A percentile compares a stretch with the other conserved stretches of the same genome.
These are phyloP conservation scores for Naumovozyma baii DNA, from an alignment of 805 yeast genomes.

Conservation along the genomic window DNA sequence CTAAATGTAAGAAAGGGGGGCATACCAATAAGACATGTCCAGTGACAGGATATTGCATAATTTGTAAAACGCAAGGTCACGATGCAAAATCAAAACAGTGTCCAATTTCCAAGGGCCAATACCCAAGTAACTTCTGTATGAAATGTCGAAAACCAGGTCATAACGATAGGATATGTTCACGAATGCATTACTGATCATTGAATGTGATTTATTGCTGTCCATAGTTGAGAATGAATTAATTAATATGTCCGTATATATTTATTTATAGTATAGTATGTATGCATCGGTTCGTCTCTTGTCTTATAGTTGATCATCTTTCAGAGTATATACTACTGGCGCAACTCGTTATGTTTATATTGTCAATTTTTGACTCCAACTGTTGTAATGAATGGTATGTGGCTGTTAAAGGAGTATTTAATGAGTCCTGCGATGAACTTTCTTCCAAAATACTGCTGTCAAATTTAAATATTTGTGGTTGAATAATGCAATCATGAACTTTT, in stretches of 20 bases:
- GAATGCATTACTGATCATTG: no score
- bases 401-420: no score
- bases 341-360: slow-evolving; percentile 4
- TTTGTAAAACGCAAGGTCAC: no score
- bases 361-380: slow-evolving; percentile 11
- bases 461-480: slow-evolving; percentile 1
- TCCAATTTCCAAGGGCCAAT: no score
- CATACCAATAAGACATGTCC: neutral
- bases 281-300: neutral
- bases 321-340: slow-evolving; percentile 9
- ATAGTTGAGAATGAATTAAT: no score
- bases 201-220: no score
- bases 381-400: slow-evolving; percentile 2
- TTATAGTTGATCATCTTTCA: neutral
- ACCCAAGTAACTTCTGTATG: neutral
- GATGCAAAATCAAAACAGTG: no score
- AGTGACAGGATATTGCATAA: no score
- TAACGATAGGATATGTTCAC: neutral
- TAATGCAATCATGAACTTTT: neutral
- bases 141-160: neutral
- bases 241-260: no score
- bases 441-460: no score
- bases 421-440: no score
- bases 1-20: neutral
- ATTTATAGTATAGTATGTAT: no score